Percentiles rank a stretch among this genome's conserved stretches.
These are phyloP conservation scores for Arthroderma sp. DNA, from an alignment of 2,329 filamentous ascomycete genomes.

Conservation along the genomic window DNA sequence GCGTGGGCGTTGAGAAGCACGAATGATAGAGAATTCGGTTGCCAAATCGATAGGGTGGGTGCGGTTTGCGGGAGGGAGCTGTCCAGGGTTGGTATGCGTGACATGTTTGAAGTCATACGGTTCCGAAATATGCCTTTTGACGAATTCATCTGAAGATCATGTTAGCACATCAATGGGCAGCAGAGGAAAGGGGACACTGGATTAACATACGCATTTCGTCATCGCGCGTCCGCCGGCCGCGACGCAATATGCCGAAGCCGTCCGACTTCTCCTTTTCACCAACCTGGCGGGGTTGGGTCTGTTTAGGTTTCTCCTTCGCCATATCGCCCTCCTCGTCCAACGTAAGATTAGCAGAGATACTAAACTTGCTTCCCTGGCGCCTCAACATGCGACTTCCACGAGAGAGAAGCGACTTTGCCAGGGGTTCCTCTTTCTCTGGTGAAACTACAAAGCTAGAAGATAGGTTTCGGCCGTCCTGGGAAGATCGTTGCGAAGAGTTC, in stretches of 20 bases:
- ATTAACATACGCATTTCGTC: constrained; percentile 24
- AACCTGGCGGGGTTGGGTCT: background rate
- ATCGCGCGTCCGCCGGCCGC: constrained; percentile 20
- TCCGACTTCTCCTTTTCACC: constrained; percentile 20
- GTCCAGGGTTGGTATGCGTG: constrained; percentile 44
- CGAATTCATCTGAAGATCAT: constrained; percentile 21
- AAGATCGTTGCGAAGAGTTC: constrained; percentile 16
- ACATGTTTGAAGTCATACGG: constrained; percentile 54
- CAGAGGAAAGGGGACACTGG: background rate
- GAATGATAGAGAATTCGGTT: constrained; percentile 41
- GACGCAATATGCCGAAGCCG: constrained; percentile 21
- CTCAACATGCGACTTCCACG: constrained; percentile 35
- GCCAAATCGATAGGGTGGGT: constrained; percentile 39
- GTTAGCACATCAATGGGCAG: background rate
- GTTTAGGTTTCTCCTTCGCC: constrained; percentile 19
- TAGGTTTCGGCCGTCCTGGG: constrained; percentile 21
- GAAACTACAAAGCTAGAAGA: constrained; percentile 17
- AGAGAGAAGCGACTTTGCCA: constrained; percentile 28
- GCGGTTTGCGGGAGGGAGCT: constrained; percentile 40
- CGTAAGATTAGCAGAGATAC: constrained; percentile 24
- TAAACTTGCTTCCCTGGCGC: constrained; percentile 35
- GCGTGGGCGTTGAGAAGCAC: constrained; percentile 39
- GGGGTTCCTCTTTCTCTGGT: constrained; percentile 22
- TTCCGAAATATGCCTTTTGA: constrained; percentile 43
- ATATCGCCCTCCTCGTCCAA: constrained; percentile 29